Percentiles rank a stretch among this genome's conserved stretches.
Evolutionary conservation across 371 early-diverging fungal genomes (phyloP).

Genomic region (Rhizopus delemar): DNA sequence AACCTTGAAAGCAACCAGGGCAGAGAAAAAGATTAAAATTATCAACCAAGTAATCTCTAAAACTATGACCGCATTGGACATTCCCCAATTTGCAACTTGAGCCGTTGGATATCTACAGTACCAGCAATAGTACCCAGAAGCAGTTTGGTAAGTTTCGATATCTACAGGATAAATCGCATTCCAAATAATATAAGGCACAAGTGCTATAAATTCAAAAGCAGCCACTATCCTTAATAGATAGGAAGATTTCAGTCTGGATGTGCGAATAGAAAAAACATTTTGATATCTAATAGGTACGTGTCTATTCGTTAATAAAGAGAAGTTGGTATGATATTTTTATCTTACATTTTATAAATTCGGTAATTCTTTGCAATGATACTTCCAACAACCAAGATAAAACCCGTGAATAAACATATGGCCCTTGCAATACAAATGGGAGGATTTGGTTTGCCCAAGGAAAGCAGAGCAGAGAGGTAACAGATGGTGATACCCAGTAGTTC

Average conservation of each 20-base stretch:
- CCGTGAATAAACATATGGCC: conserved; percentile 24
- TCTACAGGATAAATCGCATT: conserved; percentile 25
- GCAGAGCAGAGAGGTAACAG: conserved; percentile 19
- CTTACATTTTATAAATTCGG: conserved; percentile 47
- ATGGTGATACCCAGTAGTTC: conserved; percentile 37
- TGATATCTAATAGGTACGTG: conserved; percentile 45
- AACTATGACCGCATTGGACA: conserved; percentile 24
- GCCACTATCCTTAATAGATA: conserved; percentile 37
- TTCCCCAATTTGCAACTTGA: conserved; percentile 20
- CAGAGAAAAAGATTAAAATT: conserved; percentile 28
- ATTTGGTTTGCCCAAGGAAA: conserved; percentile 29
- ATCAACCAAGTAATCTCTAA: conserved; percentile 25
- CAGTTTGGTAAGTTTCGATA: conserved; percentile 12
- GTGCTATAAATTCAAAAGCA: conserved; percentile 20
- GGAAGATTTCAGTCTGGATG: conserved; percentile 35
- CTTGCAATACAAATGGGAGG: conserved; percentile 31
- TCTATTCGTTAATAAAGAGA: background rate
- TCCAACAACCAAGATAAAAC: conserved; percentile 36
- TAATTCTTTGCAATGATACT: conserved; percentile 51
- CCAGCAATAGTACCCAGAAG: conserved; percentile 29
- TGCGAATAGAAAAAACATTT: conserved; percentile 44
- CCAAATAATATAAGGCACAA: conserved; percentile 35
- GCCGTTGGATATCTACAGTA: conserved; percentile 35
- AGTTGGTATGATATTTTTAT: background rate
- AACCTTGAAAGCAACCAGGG: conserved; percentile 49